phyloP scores from a whole-genome alignment of 495 filamentous ascomycete species.

The Lepraria neglecta region DNA sequence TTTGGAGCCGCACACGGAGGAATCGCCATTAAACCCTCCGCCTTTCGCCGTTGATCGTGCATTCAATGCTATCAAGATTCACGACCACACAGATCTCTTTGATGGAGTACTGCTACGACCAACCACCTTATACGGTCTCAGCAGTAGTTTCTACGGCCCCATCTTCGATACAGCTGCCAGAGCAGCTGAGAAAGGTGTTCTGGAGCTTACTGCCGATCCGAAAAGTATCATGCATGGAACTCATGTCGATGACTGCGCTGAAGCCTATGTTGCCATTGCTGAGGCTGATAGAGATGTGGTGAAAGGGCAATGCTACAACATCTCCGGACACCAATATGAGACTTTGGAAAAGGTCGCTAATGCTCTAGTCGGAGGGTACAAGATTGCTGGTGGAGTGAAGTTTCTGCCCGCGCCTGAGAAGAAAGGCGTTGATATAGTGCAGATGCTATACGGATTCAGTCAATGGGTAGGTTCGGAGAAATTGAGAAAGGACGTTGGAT shows the following conservation, averaged over 20 bases:
- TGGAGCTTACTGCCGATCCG: conserved; percentile 30
- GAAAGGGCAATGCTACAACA: conserved; percentile 37
- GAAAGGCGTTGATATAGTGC: conserved; percentile 1
- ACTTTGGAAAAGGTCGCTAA: conserved; percentile 33
- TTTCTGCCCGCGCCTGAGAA: background rate
- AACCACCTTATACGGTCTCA: conserved; percentile 37
- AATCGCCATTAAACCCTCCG: conserved; percentile 32
- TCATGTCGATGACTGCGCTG: conserved; percentile 43
- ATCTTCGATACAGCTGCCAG: conserved; percentile 31
- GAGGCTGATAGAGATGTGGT: conserved; percentile 25
- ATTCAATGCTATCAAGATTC: conserved; percentile 29
- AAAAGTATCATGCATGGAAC: conserved; percentile 37
- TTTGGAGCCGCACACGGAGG: conserved; percentile 36
- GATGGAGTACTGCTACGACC: conserved; percentile 37
- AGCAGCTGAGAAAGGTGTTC: conserved; percentile 15
- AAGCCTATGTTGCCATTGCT: conserved; percentile 39
- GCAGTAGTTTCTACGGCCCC: conserved; percentile 36
- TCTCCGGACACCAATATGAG: conserved; percentile 37
- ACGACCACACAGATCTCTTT: conserved; percentile 33
- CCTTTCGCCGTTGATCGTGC: conserved; percentile 36
- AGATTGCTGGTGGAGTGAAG: conserved; percentile 24
- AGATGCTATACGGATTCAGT: conserved; percentile 31
- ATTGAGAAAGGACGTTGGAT: conserved; percentile 37
- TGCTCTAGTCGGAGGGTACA: conserved; percentile 35
- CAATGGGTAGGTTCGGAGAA: conserved; percentile 41